Evolutionary conservation across 768 basidiomycete species (phyloP), one percentile per base, ranked within the genome.

Genomic region (Lentinus brumalis): DNA sequence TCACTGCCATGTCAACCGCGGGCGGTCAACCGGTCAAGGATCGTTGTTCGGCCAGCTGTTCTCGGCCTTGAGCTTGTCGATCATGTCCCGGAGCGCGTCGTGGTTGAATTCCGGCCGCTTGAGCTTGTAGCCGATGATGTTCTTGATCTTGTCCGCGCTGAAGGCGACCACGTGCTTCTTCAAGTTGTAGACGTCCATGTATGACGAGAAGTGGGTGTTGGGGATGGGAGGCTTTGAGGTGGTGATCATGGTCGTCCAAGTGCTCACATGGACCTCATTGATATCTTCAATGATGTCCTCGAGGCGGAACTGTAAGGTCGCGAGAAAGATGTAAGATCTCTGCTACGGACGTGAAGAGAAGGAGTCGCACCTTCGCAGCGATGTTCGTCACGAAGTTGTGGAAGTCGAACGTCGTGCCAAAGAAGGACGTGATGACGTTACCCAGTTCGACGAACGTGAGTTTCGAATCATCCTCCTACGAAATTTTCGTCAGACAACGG

Each of bases 21-120:
- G 41, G 9, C 46, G 38, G 4, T 5, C 46, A 30, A 9, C 21
- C n/a, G 42, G 57, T 66, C 57, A 65, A 39, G 64, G 63, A 50
- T 60, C 62, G 57, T 68, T 65, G 38, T 67, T 74, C 16, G 79
- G 79, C 77, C 79, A 80, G 58, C 62, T 74, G 42, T 86, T 85
- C 66, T 94, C 92, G 14, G 74, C 85, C 70, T 89, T 91, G 86
- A 89, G 93, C 71, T 89, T 88, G 67, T 89, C 87, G 38, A 94
- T 82, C 32, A 91, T 79, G 58, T 93, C 91, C 68, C 79, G 76
- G 55, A 94, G 70, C 7, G 81, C 76, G 16, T 85, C 85, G 49
- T 82, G 82, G 66, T 78, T 80, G 68, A 94, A 86, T 39, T 80
- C 67, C 1, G 93, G 91, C 38, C 77, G 77, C 64, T 79, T 82